These are phyloP conservation scores for Chalaropsis ovoidea DNA, from an alignment of 2,329 filamentous ascomycete species.

Conservation along the genomic window DNA sequence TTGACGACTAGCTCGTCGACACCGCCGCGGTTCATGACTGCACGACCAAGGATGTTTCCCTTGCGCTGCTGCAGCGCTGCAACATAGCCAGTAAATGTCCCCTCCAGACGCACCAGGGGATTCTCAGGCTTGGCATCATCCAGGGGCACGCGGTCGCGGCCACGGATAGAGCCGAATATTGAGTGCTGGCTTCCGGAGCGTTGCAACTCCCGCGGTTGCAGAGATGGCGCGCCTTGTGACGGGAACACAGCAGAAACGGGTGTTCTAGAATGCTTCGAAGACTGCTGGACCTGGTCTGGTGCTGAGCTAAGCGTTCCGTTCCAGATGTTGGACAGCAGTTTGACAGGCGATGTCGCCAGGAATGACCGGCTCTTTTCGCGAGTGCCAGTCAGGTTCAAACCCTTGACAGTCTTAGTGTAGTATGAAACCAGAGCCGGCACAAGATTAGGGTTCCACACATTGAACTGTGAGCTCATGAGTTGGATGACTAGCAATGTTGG, in stretches of 20 bases:
- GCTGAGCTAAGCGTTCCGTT: constrained; percentile 38
- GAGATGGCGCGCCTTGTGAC: constrained; percentile 30
- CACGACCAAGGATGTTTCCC: constrained; percentile 72
- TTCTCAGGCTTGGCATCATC: constrained; percentile 49
- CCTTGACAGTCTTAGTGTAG: constrained; percentile 66
- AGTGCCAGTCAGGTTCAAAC: constrained; percentile 53
- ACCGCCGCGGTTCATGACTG: constrained; percentile 54
- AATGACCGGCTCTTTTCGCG: constrained; percentile 58
- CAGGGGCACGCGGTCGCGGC: constrained; percentile 37
- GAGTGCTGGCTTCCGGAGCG: constrained; percentile 43
- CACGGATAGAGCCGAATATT: constrained; percentile 46
- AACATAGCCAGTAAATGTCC: constrained; percentile 74
- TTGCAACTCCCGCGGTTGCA: constrained; percentile 33
- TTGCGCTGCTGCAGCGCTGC: constrained; percentile 74
- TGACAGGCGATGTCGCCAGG: constrained; percentile 76
- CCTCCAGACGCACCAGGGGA: constrained; percentile 64
- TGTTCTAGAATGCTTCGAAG: constrained; percentile 36
- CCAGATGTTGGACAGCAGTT: constrained; percentile 76
- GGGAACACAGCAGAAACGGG: constrained; percentile 34
- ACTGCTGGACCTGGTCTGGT: constrained; percentile 31
- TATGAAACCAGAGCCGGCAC: constrained; percentile 62
- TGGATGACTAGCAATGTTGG: constrained; percentile 49
- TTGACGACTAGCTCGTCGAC: constrained; percentile 72
- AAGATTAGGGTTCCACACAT: constrained; percentile 53
- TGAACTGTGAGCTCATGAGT: constrained; percentile 60